These are phyloP conservation scores for Pichia sp. DNA, from an alignment of 1,139 yeast species.

Conservation along the genomic window DNA sequence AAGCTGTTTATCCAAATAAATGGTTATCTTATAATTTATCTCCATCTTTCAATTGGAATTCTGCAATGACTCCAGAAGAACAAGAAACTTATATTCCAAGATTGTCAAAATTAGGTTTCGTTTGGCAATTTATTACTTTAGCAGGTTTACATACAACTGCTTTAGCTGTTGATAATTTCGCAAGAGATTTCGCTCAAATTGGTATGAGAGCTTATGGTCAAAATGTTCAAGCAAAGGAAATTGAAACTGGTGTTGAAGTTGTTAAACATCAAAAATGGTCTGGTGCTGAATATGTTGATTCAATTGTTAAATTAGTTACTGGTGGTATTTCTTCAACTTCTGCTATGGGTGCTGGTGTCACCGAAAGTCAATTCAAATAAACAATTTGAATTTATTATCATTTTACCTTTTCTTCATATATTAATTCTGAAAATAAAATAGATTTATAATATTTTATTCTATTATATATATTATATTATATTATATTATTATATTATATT, in stretches of 20 bases:
- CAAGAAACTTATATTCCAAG: conserved; percentile 88
- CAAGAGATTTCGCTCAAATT: conserved; percentile 66
- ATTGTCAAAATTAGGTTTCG: conserved; percentile 84
- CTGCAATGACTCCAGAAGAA: conserved; percentile 81
- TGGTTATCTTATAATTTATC: conserved; percentile 96
- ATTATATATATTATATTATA: too few species aligned
- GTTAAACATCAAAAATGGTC: conserved; percentile 99
- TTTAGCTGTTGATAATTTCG: conserved; percentile 79
- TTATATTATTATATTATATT: too few species aligned
- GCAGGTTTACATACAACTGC: conserved; percentile 98
- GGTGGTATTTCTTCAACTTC: conserved; percentile 96
- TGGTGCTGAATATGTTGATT: conserved; percentile 96
- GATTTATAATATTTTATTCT: too few species aligned
- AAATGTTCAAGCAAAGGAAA: conserved; percentile 80
- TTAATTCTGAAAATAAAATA: too few species aligned
- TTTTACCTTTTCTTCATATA: neutral
- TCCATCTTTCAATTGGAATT: conserved; percentile 97
- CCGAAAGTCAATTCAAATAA: conserved; percentile 85
- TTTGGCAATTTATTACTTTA: conserved; percentile 96
- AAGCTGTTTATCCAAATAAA: conserved; percentile 73
- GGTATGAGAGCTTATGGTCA: conserved; percentile 97
- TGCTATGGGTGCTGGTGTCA: conserved; percentile 98
- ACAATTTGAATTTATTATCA: neutral
- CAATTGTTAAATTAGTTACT: conserved; percentile 79
- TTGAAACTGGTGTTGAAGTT: conserved; percentile 85